A percentile compares a stretch with the other conserved stretches of the same genome.
Conservation (phyloP, 495 filamentous ascomycete species). For the Trichoderma gamsii region DNA sequence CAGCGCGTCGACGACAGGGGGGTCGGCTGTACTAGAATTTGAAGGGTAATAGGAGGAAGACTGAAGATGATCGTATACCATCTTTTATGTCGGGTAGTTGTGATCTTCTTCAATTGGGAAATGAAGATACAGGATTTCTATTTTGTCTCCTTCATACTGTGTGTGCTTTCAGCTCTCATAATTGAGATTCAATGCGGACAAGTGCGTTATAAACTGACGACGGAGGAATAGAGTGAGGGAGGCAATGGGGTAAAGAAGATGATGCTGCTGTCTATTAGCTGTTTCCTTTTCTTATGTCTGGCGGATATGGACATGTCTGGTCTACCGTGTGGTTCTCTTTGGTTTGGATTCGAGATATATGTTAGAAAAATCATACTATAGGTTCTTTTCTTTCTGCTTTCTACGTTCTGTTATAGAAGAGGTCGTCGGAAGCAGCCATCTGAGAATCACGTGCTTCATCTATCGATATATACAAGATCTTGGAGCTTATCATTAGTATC, state of each 20-base stretch:
- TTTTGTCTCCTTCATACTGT: neutral
- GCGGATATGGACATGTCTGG: neutral
- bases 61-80: neutral
- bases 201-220: neutral
- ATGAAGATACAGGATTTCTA: neutral
- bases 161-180: neutral
- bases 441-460: no score
- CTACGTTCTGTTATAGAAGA: no score
- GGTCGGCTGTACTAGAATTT: constrained; percentile 14
- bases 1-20: constrained; percentile 10
- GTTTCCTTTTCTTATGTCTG: neutral
- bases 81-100: neutral
- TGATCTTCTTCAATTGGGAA: neutral
- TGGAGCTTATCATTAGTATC: no score
- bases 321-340: neutral
- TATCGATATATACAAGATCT: no score
- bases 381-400: neutral
- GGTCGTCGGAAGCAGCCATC: no score
- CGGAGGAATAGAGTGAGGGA: neutral
- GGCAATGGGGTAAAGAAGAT: neutral
- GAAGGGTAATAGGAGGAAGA: constrained; percentile 7
- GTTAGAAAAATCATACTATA: neutral
- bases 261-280: neutral
- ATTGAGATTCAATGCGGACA: neutral
- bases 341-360: neutral